Evolutionary conservation across 2,329 filamentous ascomycete species (phyloP).

Genomic region (Hortaea sp.): DNA sequence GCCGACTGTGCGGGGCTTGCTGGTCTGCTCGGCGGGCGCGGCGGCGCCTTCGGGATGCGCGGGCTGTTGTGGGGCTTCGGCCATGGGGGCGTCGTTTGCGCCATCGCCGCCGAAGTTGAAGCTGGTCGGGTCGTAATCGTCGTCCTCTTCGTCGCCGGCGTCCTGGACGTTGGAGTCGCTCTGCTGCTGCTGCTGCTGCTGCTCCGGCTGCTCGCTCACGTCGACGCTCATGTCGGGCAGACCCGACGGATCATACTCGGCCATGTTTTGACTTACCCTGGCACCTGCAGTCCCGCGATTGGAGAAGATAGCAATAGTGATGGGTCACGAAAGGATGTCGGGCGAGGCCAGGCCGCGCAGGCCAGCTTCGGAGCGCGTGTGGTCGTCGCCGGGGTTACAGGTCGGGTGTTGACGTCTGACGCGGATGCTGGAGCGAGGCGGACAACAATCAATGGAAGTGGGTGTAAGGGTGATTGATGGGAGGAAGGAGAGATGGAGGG

Average conservation of each 20-base stretch:
- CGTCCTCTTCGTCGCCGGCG: slow-evolving; percentile 16
- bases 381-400: too few relatives aligned
- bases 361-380: too few relatives aligned
- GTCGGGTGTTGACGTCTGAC: too few relatives aligned
- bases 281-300: too few relatives aligned
- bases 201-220: slow-evolving; percentile 21
- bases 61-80: slow-evolving; percentile 5
- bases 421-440: too few relatives aligned
- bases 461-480: too few relatives aligned
- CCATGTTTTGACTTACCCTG: slow-evolving; percentile 23
- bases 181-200: slow-evolving; percentile 10
- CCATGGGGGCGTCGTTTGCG: slow-evolving; percentile 26
- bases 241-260: slow-evolving; percentile 27
- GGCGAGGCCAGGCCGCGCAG: background rate
- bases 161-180: slow-evolving; percentile 7
- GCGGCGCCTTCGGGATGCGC: slow-evolving; percentile 15
- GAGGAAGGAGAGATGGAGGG: too few relatives aligned
- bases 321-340: slow-evolving; percentile 12
- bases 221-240: slow-evolving; percentile 2
- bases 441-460: too few relatives aligned
- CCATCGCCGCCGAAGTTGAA: slow-evolving; percentile 14
- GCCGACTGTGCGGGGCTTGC: slow-evolving; percentile 45
- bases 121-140: slow-evolving; percentile 26
- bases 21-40: slow-evolving; percentile 15
- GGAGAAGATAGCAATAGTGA: too few relatives aligned